These are phyloP conservation scores for Stenocarpella maydis DNA, from an alignment of 2,329 filamentous ascomycete species.

Conservation along the genomic window DNA sequence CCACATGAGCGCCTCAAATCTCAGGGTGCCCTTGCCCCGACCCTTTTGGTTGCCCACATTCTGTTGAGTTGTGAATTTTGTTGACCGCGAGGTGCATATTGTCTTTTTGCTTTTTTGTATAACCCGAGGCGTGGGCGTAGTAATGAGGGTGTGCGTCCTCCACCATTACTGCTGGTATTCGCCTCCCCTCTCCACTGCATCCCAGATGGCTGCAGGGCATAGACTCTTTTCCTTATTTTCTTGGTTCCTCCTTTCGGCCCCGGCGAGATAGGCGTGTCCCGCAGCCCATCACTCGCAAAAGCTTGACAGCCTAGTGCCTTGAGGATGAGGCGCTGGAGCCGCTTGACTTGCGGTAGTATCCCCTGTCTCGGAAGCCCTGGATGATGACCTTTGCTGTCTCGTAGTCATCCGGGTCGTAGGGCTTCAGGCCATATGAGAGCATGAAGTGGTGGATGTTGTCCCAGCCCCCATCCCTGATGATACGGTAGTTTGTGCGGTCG, in stretches of 20 bases:
- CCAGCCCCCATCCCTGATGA: constrained; percentile 35
- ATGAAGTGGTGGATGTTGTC: constrained; percentile 36
- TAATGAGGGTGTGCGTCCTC: neutral
- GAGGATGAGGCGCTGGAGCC: constrained; percentile 25
- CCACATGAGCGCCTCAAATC: constrained; percentile 13
- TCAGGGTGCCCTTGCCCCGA: neutral
- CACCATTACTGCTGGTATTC: neutral
- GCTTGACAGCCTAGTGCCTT: neutral
- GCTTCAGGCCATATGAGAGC: constrained; percentile 35
- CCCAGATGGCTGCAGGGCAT: neutral
- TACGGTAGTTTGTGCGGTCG: constrained; percentile 35
- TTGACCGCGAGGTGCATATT: constrained; percentile 29
- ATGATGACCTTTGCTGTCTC: constrained; percentile 36
- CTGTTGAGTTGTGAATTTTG: constrained; percentile 4
- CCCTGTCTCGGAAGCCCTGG: constrained; percentile 34
- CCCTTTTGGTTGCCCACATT: neutral
- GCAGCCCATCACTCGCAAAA: constrained; percentile 10
- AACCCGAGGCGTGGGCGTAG: neutral
- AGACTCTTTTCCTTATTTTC: no score
- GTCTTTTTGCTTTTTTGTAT: constrained; percentile 6
- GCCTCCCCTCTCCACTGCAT: neutral
- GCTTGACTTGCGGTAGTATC: constrained; percentile 32
- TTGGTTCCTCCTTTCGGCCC: no score
- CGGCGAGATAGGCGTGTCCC: constrained; percentile 18
- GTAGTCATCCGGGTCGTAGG: constrained; percentile 35